phyloP scores from a whole-genome alignment of 2,329 filamentous ascomycete species.

The Trichoderma sp. region DNA sequence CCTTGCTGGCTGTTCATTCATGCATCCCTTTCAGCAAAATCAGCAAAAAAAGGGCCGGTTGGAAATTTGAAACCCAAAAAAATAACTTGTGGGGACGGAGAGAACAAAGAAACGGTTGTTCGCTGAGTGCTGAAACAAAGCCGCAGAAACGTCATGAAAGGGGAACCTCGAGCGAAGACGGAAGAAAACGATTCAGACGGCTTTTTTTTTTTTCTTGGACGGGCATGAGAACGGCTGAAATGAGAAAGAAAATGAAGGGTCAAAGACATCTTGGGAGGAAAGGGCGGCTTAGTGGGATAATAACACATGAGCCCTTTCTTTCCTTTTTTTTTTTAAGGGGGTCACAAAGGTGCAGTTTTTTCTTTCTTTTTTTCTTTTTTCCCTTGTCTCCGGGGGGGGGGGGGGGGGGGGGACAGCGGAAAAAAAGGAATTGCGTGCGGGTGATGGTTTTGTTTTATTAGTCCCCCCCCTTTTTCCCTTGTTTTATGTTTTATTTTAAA shows the following conservation, averaged over 20 bases:
- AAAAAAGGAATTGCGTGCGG: background rate
- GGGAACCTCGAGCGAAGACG: background rate
- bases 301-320: background rate
- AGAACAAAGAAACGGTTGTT: background rate
- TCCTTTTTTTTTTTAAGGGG: too few species aligned
- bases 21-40: background rate
- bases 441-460: background rate
- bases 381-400: background rate
- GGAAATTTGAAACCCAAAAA: conserved; percentile 10
- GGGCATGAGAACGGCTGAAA: conserved; percentile 1
- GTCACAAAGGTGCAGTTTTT: background rate
- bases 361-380: background rate
- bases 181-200: background rate
- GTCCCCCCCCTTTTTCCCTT: background rate
- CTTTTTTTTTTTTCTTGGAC: too few species aligned
- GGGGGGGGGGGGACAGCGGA: background rate
- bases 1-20: background rate
- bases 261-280: background rate
- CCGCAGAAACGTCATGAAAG: background rate
- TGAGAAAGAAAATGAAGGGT: background rate
- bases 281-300: background rate
- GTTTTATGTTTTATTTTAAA: too few species aligned
- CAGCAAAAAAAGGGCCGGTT: background rate
- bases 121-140: background rate
- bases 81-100: background rate